Percentiles rank a stretch among this genome's conserved stretches.
These are phyloP conservation scores for Monosporascus sp. DNA, from an alignment of 2,329 filamentous ascomycete species.

Conservation along the genomic window DNA sequence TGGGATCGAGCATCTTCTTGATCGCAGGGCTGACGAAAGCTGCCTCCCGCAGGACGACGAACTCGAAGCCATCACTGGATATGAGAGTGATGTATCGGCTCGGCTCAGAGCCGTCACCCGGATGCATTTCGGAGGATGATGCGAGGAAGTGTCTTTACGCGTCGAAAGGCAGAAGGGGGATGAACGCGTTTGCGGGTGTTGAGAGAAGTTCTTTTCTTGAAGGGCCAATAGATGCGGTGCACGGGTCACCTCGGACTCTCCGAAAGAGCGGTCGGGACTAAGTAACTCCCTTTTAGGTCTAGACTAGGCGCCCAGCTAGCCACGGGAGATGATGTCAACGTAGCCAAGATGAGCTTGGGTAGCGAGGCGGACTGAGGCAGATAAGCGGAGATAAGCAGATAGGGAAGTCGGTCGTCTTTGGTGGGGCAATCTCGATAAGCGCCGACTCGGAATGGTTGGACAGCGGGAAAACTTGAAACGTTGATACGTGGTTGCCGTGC, in stretches of 20 bases:
- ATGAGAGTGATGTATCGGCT: constrained; percentile 74
- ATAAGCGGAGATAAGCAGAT: too few species aligned
- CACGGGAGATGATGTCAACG: too few species aligned
- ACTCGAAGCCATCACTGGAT: constrained; percentile 71
- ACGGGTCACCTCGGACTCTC: too few species aligned
- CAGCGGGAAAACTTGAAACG: background rate
- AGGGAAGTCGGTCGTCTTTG: background rate
- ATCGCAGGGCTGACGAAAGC: constrained; percentile 66
- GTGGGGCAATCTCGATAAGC: constrained; percentile 9
- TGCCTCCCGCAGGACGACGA: constrained; percentile 66
- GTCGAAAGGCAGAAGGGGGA: background rate
- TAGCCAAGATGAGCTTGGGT: too few species aligned
- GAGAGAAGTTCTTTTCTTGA: background rate
- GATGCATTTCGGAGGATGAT: constrained; percentile 15
- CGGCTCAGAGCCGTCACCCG: constrained; percentile 4
- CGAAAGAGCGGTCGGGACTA: too few species aligned
- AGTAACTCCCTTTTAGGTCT: too few species aligned
- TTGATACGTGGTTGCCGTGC: constrained; percentile 19
- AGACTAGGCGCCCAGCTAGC: too few species aligned
- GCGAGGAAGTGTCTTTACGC: constrained; percentile 7
- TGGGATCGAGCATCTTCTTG: constrained; percentile 68
- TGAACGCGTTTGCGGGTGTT: background rate
- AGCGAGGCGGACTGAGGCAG: too few species aligned
- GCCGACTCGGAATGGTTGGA: background rate
- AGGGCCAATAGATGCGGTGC: background rate